These are phyloP conservation scores for Lepidium aucheri DNA, from an alignment of 345 rosid genomes.

Conservation along the genomic window DNA sequence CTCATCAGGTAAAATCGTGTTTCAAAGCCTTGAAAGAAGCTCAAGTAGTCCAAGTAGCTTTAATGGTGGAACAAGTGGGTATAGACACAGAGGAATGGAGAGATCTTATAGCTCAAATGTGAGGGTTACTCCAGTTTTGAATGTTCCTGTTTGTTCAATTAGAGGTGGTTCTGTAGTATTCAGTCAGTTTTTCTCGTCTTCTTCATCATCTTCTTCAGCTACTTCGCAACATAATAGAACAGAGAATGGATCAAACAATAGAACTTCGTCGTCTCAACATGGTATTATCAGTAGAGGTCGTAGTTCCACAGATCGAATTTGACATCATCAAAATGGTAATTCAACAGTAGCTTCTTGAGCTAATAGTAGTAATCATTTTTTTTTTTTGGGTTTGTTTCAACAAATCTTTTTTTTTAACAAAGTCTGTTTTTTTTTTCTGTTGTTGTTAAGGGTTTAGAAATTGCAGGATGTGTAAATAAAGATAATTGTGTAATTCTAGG, in stretches of 20 bases:
- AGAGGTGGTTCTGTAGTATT: constrained; percentile 49
- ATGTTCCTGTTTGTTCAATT: constrained; percentile 55
- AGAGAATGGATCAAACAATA: constrained; percentile 6
- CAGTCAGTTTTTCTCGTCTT: constrained; percentile 48
- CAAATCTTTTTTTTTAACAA: background rate
- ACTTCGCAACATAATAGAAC: constrained; percentile 34
- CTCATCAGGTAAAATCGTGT: constrained; percentile 88
- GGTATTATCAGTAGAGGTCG: constrained; percentile 19
- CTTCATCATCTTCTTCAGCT: constrained; percentile 20
- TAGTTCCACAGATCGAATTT: constrained; percentile 21
- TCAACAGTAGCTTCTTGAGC: background rate
- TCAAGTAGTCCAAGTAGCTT: constrained; percentile 97
- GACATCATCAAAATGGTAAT: background rate
- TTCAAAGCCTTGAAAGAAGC: constrained; percentile 80
- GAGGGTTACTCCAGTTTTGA: constrained; percentile 59
- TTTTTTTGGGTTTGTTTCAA: background rate
- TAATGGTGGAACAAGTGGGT: constrained; percentile 72
- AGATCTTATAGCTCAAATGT: constrained; percentile 81
- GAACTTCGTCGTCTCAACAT: background rate
- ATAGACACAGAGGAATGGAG: constrained; percentile 76
- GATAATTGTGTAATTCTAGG: constrained; percentile 2
- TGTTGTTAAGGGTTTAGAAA: background rate
- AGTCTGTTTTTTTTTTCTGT: background rate
- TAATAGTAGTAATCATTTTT: constrained; percentile 6
- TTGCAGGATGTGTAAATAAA: background rate